Conservation (phyloP, 805 yeast species). For the Sugiyamaella valdiviana region DNA sequence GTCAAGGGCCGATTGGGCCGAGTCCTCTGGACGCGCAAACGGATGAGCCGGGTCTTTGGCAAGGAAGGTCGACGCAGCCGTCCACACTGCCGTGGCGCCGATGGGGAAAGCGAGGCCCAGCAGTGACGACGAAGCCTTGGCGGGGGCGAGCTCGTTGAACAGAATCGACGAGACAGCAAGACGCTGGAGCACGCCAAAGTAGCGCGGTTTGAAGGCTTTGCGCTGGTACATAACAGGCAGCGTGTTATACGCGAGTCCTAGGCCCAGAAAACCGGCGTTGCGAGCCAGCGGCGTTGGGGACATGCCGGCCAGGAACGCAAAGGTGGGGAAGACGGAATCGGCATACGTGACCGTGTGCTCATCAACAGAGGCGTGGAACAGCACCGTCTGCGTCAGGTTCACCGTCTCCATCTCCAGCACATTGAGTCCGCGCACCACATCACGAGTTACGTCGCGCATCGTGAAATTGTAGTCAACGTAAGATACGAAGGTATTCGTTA, state of each 20-base stretch:
- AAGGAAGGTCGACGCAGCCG: constrained; percentile 21
- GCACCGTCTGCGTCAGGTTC: constrained; percentile 15
- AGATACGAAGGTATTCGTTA: too few species aligned
- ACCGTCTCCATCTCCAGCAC: constrained; percentile 29
- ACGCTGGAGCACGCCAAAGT: constrained; percentile 29
- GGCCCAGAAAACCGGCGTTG: constrained; percentile 23
- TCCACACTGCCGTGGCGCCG: constrained; percentile 26
- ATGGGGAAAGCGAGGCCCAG: constrained; percentile 17
- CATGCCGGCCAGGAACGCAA: constrained; percentile 29
- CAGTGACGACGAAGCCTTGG: background rate
- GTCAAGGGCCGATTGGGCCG: constrained; percentile 34
- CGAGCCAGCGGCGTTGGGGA: constrained; percentile 15
- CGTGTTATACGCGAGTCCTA: constrained; percentile 28
- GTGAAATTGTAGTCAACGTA: constrained; percentile 2
- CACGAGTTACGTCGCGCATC: constrained; percentile 25
- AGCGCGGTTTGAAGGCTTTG: constrained; percentile 16
- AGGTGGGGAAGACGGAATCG: constrained; percentile 29
- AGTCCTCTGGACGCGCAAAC: constrained; percentile 21
- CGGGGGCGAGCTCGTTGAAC: constrained; percentile 14
- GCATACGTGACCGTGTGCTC: constrained; percentile 24
- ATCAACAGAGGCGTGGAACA: constrained; percentile 23
- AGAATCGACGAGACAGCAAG: constrained; percentile 25
- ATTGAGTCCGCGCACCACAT: constrained; percentile 26
- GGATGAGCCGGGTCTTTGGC: constrained; percentile 27
- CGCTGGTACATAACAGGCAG: constrained; percentile 8